Evolutionary conservation across 176 grass and related monocot genomes (phyloP).

Genomic region (Oryza brachyantha): DNA sequence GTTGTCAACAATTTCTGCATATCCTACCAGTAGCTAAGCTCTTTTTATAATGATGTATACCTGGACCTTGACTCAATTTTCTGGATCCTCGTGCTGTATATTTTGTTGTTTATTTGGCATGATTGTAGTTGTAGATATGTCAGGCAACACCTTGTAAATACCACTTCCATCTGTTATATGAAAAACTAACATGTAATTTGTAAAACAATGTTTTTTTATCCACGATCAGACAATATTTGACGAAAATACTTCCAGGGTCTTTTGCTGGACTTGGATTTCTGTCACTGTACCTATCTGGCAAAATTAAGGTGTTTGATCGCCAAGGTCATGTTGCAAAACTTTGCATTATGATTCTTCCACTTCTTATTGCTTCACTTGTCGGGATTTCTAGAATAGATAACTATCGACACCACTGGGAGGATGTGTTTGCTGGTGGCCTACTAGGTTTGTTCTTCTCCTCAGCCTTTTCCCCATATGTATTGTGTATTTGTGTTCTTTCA

Average conservation of each 20-base stretch:
- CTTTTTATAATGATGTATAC: neutral
- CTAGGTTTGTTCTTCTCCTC: slow-evolving; percentile 46
- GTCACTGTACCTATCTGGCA: slow-evolving; percentile 72
- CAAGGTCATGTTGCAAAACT: slow-evolving; percentile 78
- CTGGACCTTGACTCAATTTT: slow-evolving; percentile 1
- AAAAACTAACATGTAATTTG: neutral
- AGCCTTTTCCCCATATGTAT: neutral
- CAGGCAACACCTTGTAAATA: neutral
- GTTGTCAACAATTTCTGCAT: slow-evolving; percentile 16
- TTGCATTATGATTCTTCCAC: slow-evolving; percentile 74
- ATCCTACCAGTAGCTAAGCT: neutral
- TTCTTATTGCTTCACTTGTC: slow-evolving; percentile 66
- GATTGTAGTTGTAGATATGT: neutral
- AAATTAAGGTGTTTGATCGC: slow-evolving; percentile 65
- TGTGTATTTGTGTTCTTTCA: neutral
- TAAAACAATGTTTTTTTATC: neutral
- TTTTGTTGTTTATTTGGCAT: neutral
- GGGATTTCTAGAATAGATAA: slow-evolving; percentile 73
- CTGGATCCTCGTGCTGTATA: neutral
- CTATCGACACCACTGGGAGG: slow-evolving; percentile 91
- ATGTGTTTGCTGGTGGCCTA: slow-evolving; percentile 68
- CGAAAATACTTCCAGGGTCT: slow-evolving; percentile 45
- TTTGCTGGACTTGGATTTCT: slow-evolving; percentile 91
- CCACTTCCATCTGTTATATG: neutral
- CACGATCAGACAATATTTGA: neutral